Evolutionary conservation across 352 stramenopile genomes (phyloP).

Genomic region (Pythium periplocum): DNA sequence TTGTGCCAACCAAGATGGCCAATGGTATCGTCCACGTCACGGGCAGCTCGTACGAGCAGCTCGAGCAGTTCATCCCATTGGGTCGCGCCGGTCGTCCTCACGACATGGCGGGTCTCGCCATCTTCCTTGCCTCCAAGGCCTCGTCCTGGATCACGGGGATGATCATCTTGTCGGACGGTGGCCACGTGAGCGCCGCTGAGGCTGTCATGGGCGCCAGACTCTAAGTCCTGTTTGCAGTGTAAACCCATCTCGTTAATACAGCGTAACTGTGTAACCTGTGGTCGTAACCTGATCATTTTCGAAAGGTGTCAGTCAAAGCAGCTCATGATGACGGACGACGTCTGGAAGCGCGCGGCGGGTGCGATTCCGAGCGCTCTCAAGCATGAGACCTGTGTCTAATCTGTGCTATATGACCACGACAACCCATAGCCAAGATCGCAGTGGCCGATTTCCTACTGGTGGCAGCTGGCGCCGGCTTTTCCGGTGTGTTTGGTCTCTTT

Average conservation of each 20-base stretch:
- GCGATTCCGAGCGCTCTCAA: not conserved
- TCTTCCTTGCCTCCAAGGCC: slow-evolving; percentile 89
- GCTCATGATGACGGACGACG: not conserved
- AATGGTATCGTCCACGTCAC: slow-evolving; percentile 58
- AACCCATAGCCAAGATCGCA: slow-evolving; percentile 50
- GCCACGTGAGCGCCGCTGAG: slow-evolving; percentile 49
- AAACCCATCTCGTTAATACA: too few relatives aligned
- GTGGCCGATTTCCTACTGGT: slow-evolving; percentile 82
- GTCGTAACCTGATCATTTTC: too few relatives aligned
- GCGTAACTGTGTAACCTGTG: too few relatives aligned
- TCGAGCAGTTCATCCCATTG: slow-evolving; percentile 75
- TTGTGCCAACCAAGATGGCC: slow-evolving; percentile 90
- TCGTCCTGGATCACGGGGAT: slow-evolving; percentile 90
- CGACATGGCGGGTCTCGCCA: slow-evolving; percentile 91
- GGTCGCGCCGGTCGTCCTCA: slow-evolving; percentile 75
- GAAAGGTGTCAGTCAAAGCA: too few relatives aligned
- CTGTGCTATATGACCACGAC: not conserved
- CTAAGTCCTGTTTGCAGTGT: not conserved
- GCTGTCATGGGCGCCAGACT: slow-evolving; percentile 38
- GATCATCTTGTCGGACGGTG: slow-evolving; percentile 90
- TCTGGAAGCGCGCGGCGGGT: slow-evolving; percentile 9
- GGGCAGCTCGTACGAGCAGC: slow-evolving; percentile 39
- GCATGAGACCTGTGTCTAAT: too few relatives aligned
- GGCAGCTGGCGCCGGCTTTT: slow-evolving; percentile 87
- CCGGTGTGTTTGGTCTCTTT: slow-evolving; percentile 23